Evolutionary conservation across 2,329 filamentous ascomycete species (phyloP).

Genomic region (Penicillium fuscoglaucum): DNA sequence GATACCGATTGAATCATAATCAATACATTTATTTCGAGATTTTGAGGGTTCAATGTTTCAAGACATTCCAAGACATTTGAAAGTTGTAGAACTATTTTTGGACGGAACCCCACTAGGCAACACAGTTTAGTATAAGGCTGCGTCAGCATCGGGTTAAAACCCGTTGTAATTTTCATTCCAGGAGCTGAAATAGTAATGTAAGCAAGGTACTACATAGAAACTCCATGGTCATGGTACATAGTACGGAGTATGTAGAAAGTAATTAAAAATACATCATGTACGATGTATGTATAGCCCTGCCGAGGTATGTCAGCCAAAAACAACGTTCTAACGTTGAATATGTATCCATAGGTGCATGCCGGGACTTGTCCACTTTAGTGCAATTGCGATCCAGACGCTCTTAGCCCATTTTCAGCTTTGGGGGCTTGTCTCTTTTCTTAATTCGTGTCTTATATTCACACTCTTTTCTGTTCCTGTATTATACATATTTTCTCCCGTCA

Average conservation of each 20-base stretch:
- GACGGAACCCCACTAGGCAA: conserved; percentile 21
- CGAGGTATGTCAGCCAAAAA: conserved; percentile 1
- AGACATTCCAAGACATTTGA: background rate
- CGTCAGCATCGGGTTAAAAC: conserved; percentile 10
- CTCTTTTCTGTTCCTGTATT: background rate
- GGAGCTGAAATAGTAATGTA: background rate
- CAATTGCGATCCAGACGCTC: conserved; percentile 20
- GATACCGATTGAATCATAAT: conserved; percentile 41
- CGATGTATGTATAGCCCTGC: background rate
- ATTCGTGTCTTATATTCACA: background rate
- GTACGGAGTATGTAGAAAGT: background rate
- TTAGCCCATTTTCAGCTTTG: conserved; percentile 6
- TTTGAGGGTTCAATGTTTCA: background rate
- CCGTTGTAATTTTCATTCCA: background rate
- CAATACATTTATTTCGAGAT: background rate
- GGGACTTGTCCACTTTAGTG: conserved; percentile 12
- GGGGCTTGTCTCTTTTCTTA: background rate
- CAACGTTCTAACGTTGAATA: background rate
- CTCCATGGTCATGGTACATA: background rate
- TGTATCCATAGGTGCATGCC: conserved; percentile 6
- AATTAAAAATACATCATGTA: background rate
- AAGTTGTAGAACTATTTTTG: conserved; percentile 23
- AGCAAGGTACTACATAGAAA: background rate
- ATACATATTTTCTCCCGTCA: background rate
- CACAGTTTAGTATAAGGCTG: conserved; percentile 15